A percentile compares a stretch with the other conserved stretches of the same genome.
Evolutionary conservation across 768 basidiomycete species (phyloP).

Genomic region (Termitomyces bulborhizus): DNA sequence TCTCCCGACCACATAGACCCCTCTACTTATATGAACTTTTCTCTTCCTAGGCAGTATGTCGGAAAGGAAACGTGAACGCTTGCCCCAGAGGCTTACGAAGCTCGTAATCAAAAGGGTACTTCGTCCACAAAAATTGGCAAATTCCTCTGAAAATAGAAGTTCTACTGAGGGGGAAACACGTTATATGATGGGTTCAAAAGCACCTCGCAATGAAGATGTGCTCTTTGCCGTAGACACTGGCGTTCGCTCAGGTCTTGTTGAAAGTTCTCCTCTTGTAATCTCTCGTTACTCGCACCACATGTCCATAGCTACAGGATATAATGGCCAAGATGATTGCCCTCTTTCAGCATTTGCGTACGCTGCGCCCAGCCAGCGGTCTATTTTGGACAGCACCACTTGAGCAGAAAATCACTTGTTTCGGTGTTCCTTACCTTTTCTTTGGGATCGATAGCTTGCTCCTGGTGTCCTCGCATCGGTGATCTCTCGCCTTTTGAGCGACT

Average conservation of each 20-base stretch:
- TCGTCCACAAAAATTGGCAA: background rate
- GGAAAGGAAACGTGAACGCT: conserved; percentile 6
- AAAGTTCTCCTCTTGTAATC: background rate
- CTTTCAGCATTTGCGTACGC: conserved; percentile 3
- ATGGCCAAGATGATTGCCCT: background rate
- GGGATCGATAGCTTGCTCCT: no score
- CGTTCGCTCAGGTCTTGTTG: background rate
- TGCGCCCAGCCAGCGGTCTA: no score
- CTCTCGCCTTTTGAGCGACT: no score
- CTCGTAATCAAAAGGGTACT: conserved; percentile 2
- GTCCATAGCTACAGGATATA: background rate
- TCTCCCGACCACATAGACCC: no score
- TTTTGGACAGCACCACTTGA: no score
- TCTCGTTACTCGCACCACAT: background rate
- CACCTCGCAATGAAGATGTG: background rate
- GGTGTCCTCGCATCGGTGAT: no score
- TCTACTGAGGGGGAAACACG: background rate
- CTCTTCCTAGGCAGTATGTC: no score
- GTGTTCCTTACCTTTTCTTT: no score
- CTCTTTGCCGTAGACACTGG: background rate
- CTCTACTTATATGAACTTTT: no score
- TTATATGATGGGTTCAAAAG: background rate
- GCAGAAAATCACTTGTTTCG: no score
- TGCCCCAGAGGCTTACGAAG: conserved; percentile 2
- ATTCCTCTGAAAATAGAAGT: background rate